Percentiles rank a stretch among this genome's conserved stretches.
Evolutionary conservation across 2,329 filamentous ascomycete genomes (phyloP).

Genomic region (Sphaerulina populicola): DNA sequence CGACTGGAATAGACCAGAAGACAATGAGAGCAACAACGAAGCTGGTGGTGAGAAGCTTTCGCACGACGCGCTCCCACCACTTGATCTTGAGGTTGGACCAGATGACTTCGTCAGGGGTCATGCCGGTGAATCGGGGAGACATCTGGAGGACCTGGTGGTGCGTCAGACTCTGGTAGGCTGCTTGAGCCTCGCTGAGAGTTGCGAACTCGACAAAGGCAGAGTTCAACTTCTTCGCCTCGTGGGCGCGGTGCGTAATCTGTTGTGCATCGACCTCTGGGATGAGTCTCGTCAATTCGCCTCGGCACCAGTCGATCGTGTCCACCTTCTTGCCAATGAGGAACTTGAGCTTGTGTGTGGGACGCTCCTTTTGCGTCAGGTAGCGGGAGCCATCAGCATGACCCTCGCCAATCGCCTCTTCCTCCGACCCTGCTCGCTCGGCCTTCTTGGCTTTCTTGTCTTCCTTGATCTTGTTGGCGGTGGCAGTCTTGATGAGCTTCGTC

Average conservation of each 20-base stretch:
- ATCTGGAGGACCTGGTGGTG: slow-evolving; percentile 84
- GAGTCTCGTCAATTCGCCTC: slow-evolving; percentile 66
- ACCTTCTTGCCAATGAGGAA: slow-evolving; percentile 75
- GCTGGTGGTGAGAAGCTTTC: slow-evolving; percentile 59
- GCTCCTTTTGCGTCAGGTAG: slow-evolving; percentile 64
- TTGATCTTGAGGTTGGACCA: slow-evolving; percentile 78
- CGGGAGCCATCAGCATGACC: slow-evolving; percentile 64
- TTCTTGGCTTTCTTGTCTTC: slow-evolving; percentile 60
- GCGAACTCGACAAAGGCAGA: slow-evolving; percentile 89
- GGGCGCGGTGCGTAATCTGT: slow-evolving; percentile 58
- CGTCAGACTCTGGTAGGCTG: slow-evolving; percentile 75
- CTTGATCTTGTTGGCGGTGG: slow-evolving; percentile 64
- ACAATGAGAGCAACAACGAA: slow-evolving; percentile 71
- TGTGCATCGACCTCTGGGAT: slow-evolving; percentile 61
- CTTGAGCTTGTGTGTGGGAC: slow-evolving; percentile 68
- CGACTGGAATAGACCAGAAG: slow-evolving; percentile 76
- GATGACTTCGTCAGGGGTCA: slow-evolving; percentile 73
- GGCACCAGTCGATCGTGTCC: slow-evolving; percentile 87
- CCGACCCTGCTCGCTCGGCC: slow-evolving; percentile 33
- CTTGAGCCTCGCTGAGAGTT: slow-evolving; percentile 73
- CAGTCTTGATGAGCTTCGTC: slow-evolving; percentile 71
- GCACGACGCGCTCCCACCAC: slow-evolving; percentile 76
- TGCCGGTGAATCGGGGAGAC: slow-evolving; percentile 73
- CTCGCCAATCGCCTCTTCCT: slow-evolving; percentile 47
- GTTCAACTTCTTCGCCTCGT: slow-evolving; percentile 56